Base-by-base conservation (phyloP, 2,329 filamentous ascomycete species). In the Fusarium nelsonii region DNA sequence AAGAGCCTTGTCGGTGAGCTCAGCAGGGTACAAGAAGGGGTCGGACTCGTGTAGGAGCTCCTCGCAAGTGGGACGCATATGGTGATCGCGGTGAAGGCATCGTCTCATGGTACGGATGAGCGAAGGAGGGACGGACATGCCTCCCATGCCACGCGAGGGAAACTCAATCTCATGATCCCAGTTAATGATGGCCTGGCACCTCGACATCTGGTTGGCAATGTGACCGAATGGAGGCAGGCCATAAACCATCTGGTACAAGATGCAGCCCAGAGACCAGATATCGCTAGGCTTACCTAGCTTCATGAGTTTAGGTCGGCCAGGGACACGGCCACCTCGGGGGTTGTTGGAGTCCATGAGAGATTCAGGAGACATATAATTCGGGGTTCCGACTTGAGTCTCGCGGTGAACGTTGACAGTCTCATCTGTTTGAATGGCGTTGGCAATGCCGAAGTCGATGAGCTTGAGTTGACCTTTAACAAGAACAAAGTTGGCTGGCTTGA, bases 361-460 rank as follows among this genome's bases (percentile, higher is more conserved):
- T 80, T 99, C 96, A 0, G 96, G 96, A 2, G 93, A 97, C 96
- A 99, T 99, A 83, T 97, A 99, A 79, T 97, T 99, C 5, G 96
- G 94, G 1, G 96, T 99, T 58, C 97, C 96, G 67, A 98, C 90
- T 81, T 98, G 94, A 12, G 91, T 92, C 77, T 99, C 96, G 60
- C 96, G 92, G 80, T 99, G 96, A 12, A 99, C 94, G 73, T 99
- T 99, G 79, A 97, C 92, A 0, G 96, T 99, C 80, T 97, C 90
- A 77, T 98, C 96, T 2, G 90, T 92, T 80, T 97, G 92, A 74
- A 99, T 99, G 50, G 96, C 94, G 76, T 97, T 97, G 60, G 96
- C 96, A 76, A 99, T 99, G 73, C 96, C 96, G 78, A 99, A 99
- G 81, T 99, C 96, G 75, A 99, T 99, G 58, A 99, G 87, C 80